Conservation (phyloP, 495 filamentous ascomycete species). For the Penicillium salamii region DNA sequence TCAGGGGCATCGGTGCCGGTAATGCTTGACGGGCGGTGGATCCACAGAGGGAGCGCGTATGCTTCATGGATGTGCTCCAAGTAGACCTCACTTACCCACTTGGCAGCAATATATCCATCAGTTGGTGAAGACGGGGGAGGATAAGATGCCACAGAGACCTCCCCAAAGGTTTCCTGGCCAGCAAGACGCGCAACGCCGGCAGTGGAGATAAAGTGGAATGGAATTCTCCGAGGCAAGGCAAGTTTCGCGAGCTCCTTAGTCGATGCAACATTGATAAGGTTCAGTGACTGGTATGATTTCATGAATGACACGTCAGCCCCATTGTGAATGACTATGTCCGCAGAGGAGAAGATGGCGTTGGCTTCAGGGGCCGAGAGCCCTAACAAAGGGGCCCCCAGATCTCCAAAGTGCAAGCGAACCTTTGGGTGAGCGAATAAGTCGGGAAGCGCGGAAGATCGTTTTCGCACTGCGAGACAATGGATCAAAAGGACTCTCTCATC, state of each 20-base stretch:
- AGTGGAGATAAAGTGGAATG: constrained; percentile 51
- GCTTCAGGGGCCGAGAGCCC: constrained; percentile 33
- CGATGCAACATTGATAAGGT: constrained; percentile 38
- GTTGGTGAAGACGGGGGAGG: constrained; percentile 13
- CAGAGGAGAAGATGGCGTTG: constrained; percentile 23
- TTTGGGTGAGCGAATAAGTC: constrained; percentile 24
- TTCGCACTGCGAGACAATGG: constrained; percentile 34
- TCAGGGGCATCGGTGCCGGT: constrained; percentile 17
- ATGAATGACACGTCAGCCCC: constrained; percentile 50
- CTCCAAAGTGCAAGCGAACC: constrained; percentile 34
- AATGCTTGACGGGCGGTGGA: constrained; percentile 40
- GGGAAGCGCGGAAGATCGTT: constrained; percentile 1
- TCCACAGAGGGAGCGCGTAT: constrained; percentile 32
- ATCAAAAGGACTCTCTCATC: constrained; percentile 17
- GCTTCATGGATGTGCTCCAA: constrained; percentile 34
- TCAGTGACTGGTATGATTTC: constrained; percentile 44
- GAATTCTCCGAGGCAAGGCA: constrained; percentile 28
- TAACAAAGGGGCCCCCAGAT: constrained; percentile 27
- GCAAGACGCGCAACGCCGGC: constrained; percentile 27
- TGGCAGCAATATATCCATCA: constrained; percentile 47
- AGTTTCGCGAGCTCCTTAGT: constrained; percentile 42
- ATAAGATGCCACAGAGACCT: constrained; percentile 14
- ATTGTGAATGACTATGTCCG: constrained; percentile 50
- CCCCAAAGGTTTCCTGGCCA: constrained; percentile 14
- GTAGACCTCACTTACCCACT: constrained; percentile 54